Conservation (phyloP, 2,329 filamentous ascomycete genomes). For the Microdochium nivale region DNA sequence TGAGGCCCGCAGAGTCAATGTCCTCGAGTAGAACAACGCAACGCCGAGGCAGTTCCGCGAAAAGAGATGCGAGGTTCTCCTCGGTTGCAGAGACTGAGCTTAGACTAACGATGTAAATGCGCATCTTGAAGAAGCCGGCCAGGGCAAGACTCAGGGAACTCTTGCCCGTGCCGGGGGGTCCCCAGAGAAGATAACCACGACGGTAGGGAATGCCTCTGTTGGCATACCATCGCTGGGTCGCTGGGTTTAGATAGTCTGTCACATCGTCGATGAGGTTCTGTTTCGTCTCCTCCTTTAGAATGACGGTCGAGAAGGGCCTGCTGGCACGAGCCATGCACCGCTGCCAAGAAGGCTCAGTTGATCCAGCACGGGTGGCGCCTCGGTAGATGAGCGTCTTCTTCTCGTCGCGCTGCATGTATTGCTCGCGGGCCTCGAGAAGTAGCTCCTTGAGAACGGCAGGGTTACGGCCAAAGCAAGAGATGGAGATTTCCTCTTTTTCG, state of each 20-base stretch:
- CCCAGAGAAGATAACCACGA: conserved; percentile 73
- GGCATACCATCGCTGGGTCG: conserved; percentile 68
- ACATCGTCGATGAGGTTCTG: conserved; percentile 50
- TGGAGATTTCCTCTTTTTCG: conserved; percentile 48
- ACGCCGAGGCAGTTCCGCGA: conserved; percentile 56
- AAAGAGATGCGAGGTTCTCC: conserved; percentile 55
- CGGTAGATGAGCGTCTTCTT: conserved; percentile 59
- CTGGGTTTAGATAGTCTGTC: conserved; percentile 52
- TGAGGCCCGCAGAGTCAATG: conserved; percentile 58
- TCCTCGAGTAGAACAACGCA: conserved; percentile 71
- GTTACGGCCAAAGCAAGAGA: conserved; percentile 54
- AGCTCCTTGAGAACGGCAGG: conserved; percentile 53
- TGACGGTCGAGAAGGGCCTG: conserved; percentile 57
- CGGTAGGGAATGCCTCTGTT: conserved; percentile 80
- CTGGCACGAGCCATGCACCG: conserved; percentile 52
- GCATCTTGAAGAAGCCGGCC: conserved; percentile 60
- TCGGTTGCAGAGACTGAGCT: conserved; percentile 55
- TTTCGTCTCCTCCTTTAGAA: conserved; percentile 53
- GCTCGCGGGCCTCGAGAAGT: conserved; percentile 46
- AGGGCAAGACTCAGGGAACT: conserved; percentile 63
- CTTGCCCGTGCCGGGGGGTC: conserved; percentile 75
- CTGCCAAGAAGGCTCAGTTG: conserved; percentile 44
- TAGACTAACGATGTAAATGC: conserved; percentile 64
- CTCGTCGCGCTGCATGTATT: conserved; percentile 49
- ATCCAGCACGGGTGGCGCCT: conserved; percentile 33